Conservation (phyloP, 2,329 filamentous ascomycete species). For the Ploettnerulaceae sp. region DNA sequence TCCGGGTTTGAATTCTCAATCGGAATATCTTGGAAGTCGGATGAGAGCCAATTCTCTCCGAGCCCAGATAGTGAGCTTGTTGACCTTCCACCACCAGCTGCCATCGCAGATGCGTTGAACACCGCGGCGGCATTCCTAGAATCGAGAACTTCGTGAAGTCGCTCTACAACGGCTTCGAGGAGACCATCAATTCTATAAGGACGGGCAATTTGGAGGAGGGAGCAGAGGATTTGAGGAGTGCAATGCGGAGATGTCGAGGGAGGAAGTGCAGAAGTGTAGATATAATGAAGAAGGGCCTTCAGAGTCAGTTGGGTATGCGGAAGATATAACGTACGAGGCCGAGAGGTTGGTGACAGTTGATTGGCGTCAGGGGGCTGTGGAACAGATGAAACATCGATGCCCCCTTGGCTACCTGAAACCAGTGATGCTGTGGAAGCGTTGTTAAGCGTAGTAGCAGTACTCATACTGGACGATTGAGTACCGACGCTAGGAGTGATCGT, state of each 20-base stretch:
- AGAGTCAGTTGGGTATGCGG: conserved; percentile 88
- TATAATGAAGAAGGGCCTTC: conserved; percentile 83
- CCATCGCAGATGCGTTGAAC: conserved; percentile 98
- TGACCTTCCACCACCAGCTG: conserved; percentile 83
- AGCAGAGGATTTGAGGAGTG: conserved; percentile 93
- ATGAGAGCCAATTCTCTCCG: conserved; percentile 48
- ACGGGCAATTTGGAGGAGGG: conserved; percentile 84
- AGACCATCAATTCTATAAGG: conserved; percentile 92
- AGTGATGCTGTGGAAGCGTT: conserved; percentile 28
- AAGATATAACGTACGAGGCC: conserved; percentile 84
- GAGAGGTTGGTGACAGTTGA: conserved; percentile 38
- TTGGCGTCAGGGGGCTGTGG: conserved; percentile 23
- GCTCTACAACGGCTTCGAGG: conserved; percentile 86
- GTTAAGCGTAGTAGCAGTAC: conserved; percentile 43
- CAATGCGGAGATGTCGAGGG: conserved; percentile 71
- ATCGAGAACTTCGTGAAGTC: conserved; percentile 83
- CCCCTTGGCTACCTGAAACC: conserved; percentile 8
- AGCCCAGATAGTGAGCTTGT: conserved; percentile 53
- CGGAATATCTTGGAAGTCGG: conserved; percentile 36
- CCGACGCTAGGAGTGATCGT: conserved; percentile 72
- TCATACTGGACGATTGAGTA: conserved; percentile 43
- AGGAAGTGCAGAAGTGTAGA: conserved; percentile 89
- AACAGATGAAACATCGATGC: conserved; percentile 16
- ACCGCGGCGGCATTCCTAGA: conserved; percentile 93
- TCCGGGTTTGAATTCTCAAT: conserved; percentile 15